Conservation (phyloP, 2,329 filamentous ascomycete genomes). For the Fusarium mangiferae region DNA sequence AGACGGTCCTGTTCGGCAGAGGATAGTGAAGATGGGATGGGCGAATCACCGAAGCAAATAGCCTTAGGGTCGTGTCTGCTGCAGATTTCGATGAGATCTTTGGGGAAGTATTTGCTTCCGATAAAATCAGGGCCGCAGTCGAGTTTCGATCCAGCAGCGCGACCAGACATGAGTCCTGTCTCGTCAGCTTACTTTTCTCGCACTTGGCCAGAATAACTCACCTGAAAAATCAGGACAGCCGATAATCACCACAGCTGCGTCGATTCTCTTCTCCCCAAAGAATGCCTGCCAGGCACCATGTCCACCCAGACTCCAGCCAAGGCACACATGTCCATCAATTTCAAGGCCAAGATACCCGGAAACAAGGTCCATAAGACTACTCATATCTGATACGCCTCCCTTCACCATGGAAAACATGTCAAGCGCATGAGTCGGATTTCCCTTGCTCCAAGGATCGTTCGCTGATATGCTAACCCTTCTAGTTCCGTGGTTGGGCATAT, state of each 20-base stretch:
- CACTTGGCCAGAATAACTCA: constrained; percentile 44
- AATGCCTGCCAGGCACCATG: constrained; percentile 88
- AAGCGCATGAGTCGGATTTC: constrained; percentile 83
- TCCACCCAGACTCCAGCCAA: constrained; percentile 88
- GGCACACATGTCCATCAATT: constrained; percentile 74
- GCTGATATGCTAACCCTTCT: constrained; percentile 72
- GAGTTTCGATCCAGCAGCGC: constrained; percentile 73
- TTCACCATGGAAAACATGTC: constrained; percentile 89
- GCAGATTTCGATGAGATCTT: constrained; percentile 71
- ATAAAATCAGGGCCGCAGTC: constrained; percentile 72
- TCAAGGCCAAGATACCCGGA: constrained; percentile 71
- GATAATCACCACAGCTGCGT: constrained; percentile 81
- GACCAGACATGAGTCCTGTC: constrained; percentile 75
- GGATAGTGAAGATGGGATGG: constrained; percentile 49
- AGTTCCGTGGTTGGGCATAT: constrained; percentile 91
- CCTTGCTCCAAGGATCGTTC: constrained; percentile 82
- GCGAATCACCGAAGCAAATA: constrained; percentile 69
- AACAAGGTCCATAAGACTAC: constrained; percentile 79
- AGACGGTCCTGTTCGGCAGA: constrained; percentile 56
- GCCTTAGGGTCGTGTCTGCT: constrained; percentile 78
- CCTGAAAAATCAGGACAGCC: constrained; percentile 90
- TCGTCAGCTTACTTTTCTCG: neutral
- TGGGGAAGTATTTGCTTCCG: constrained; percentile 81
- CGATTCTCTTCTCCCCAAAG: constrained; percentile 80
- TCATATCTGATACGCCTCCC: constrained; percentile 79